Conservation (phyloP, 2,329 filamentous ascomycete species). For the Zopfia rhizophila region DNA sequence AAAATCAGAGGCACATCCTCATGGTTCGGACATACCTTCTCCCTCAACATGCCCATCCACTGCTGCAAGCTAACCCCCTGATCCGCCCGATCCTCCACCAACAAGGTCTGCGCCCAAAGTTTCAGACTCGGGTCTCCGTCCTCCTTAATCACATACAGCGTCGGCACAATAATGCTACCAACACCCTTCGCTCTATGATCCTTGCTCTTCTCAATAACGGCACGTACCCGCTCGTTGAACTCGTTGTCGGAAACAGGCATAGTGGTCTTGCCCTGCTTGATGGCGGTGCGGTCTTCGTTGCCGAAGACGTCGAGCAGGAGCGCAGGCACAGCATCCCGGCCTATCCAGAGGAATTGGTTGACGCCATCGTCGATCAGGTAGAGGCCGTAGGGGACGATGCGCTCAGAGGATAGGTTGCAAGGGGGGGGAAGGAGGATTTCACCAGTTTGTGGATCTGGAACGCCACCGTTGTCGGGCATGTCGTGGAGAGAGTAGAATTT, state of each 20-base stretch:
- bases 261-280: constrained; percentile 90
- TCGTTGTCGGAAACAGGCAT: constrained; percentile 92
- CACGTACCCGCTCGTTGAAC: constrained; percentile 93
- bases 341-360: constrained; percentile 97
- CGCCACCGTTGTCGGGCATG: constrained; percentile 93
- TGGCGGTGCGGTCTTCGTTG: constrained; percentile 79
- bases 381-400: constrained; percentile 86
- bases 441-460: constrained; percentile 85
- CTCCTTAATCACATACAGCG: constrained; percentile 92
- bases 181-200: constrained; percentile 88
- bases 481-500: constrained; percentile 83
- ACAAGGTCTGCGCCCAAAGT: constrained; percentile 94
- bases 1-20: constrained; percentile 28
- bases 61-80: constrained; percentile 92
- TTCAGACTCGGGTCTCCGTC: constrained; percentile 96
- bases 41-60: constrained; percentile 90
- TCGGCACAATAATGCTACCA: constrained; percentile 91
- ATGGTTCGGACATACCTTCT: constrained; percentile 77
- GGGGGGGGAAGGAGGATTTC: constrained; percentile 88
- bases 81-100: constrained; percentile 95
- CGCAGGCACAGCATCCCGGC: constrained; percentile 90
- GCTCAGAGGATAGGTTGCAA: constrained; percentile 86
- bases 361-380: constrained; percentile 98
- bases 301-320: constrained; percentile 92
- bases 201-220: constrained; percentile 89